These are phyloP conservation scores for Colletotrichum spaethianum DNA, from an alignment of 2,329 filamentous ascomycete species.

Conservation along the genomic window DNA sequence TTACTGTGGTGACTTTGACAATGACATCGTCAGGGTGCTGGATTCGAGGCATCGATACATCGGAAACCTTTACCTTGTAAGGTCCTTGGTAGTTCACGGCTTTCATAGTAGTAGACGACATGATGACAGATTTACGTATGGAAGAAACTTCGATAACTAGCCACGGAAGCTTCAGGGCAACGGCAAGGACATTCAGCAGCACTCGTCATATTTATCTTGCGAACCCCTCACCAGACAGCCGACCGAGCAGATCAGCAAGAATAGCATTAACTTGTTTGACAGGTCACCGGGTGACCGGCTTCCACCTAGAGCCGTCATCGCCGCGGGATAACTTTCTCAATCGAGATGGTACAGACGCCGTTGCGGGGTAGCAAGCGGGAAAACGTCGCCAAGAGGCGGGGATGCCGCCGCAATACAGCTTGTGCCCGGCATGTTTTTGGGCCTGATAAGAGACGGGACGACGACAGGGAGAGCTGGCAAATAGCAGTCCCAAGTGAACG, in stretches of 20 bases:
- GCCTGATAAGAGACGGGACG: not conserved
- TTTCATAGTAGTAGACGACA: constrained; percentile 65
- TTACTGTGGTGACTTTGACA: constrained; percentile 75
- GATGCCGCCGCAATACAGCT: constrained; percentile 19
- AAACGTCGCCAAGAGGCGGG: constrained; percentile 33
- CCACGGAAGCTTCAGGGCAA: not conserved
- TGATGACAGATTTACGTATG: not conserved
- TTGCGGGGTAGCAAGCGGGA: constrained; percentile 36
- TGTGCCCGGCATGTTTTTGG: constrained; percentile 4
- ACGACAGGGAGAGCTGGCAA: not conserved
- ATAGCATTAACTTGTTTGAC: constrained; percentile 2
- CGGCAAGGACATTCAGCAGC: not conserved
- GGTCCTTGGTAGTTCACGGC: constrained; percentile 75
- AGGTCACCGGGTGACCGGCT: constrained; percentile 19
- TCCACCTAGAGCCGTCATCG: constrained; percentile 11
- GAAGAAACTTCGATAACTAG: not conserved
- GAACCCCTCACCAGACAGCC: constrained; percentile 21
- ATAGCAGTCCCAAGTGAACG: constrained; percentile 6
- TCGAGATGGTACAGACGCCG: constrained; percentile 2
- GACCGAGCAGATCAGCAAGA: constrained; percentile 14
- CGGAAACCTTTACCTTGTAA: constrained; percentile 73
- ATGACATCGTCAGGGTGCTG: constrained; percentile 76
- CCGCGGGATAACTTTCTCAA: constrained; percentile 33
- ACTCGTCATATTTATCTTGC: constrained; percentile 15
- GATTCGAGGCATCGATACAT: constrained; percentile 70